A percentile compares a stretch with the other conserved stretches of the same genome.
These are phyloP conservation scores for Graphium sp. DNA, from an alignment of 2,329 filamentous ascomycete species.

Conservation along the genomic window DNA sequence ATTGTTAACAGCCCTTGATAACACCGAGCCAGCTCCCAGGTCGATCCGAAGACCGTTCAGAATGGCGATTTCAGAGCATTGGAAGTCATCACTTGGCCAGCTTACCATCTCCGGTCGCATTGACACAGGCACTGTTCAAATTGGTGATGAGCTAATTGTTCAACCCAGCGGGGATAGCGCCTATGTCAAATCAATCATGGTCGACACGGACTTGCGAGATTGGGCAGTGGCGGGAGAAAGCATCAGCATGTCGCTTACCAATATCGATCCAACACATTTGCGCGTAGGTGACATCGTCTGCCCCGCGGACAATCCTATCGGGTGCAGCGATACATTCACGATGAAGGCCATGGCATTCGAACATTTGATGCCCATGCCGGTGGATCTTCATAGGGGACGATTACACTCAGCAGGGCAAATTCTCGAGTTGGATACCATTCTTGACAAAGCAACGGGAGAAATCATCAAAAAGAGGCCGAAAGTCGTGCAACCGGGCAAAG, in stretches of 20 bases:
- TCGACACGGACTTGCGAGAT: conserved; percentile 55
- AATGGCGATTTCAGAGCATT: conserved; percentile 77
- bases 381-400: conserved; percentile 78
- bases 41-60: conserved; percentile 66
- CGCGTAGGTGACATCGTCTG: conserved; percentile 79
- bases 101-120: conserved; percentile 76
- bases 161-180: conserved; percentile 73
- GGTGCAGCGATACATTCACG: conserved; percentile 56
- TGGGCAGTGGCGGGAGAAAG: conserved; percentile 93
- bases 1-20: conserved; percentile 70
- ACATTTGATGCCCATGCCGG: conserved; percentile 69
- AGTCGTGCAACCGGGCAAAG: conserved; percentile 61
- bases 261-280: conserved; percentile 74
- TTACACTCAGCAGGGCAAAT: conserved; percentile 67
- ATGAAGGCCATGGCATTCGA: conserved; percentile 83
- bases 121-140: conserved; percentile 68
- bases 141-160: conserved; percentile 63
- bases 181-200: conserved; percentile 64
- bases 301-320: conserved; percentile 46
- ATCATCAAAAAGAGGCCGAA: conserved; percentile 69
- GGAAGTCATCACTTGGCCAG: conserved; percentile 61
- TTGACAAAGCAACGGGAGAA: conserved; percentile 68
- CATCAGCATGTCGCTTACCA: conserved; percentile 62
- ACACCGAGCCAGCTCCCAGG: conserved; percentile 51
- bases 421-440: conserved; percentile 47